These are phyloP conservation scores for Brasilioporus rufonigricans DNA, from an alignment of 768 basidiomycete genomes.

Conservation along the genomic window DNA sequence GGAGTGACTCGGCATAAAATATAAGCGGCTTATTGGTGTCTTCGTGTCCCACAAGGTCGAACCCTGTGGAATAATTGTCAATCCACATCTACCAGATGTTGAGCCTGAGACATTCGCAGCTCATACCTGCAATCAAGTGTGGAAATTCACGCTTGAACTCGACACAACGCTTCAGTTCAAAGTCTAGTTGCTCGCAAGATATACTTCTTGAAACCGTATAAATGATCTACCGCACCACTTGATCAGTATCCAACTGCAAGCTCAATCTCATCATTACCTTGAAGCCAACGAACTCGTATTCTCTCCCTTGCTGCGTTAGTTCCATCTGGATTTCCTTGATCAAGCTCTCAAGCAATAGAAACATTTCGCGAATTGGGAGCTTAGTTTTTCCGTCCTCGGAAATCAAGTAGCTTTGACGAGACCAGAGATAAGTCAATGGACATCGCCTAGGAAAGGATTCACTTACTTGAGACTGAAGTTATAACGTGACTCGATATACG, in stretches of 20 bases:
- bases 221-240: conserved; percentile 34
- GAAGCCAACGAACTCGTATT: conserved; percentile 42
- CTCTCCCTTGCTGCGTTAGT: conserved; percentile 34
- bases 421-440: not conserved
- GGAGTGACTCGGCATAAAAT: conserved; percentile 38
- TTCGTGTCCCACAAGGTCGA: conserved; percentile 57
- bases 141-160: conserved; percentile 45
- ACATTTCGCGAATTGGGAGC: conserved; percentile 37
- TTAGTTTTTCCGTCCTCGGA: conserved; percentile 37
- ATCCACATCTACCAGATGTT: not conserved
- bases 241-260: not conserved
- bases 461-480: conserved; percentile 38
- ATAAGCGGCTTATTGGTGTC: conserved; percentile 45
- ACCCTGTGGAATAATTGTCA: conserved; percentile 33
- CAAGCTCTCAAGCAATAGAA: conserved; percentile 35
- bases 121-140: conserved; percentile 41
- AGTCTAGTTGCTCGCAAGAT: conserved; percentile 38
- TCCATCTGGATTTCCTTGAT: conserved; percentile 36
- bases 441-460: not conserved
- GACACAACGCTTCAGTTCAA: conserved; percentile 43
- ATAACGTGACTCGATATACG: conserved; percentile 43
- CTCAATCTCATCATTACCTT: conserved; percentile 27
- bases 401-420: conserved; percentile 37
- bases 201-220: conserved; percentile 39
- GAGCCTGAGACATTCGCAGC: not conserved